These are phyloP conservation scores for Paecilomyces formosus DNA, from an alignment of 2,329 filamentous ascomycete species.

Conservation along the genomic window DNA sequence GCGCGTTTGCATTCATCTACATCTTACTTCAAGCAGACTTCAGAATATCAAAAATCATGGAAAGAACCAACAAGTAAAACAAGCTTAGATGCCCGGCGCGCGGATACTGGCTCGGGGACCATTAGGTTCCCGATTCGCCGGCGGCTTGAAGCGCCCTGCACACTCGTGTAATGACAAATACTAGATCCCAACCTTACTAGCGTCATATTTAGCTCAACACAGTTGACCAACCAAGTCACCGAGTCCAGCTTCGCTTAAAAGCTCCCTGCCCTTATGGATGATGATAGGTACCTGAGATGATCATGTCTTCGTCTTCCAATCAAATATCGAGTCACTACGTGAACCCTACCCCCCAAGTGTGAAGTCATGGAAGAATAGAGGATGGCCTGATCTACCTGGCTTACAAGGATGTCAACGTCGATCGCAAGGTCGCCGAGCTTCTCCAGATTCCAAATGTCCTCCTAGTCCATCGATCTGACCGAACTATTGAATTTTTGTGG, in stretches of 20 bases:
- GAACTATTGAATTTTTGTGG: neutral
- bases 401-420: neutral
- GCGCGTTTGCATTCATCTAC: neutral
- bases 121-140: neutral
- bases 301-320: neutral
- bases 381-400: neutral
- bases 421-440: neutral
- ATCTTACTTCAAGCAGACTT: too few species aligned
- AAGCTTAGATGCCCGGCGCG: neutral
- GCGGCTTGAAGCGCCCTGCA: neutral
- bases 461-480: neutral
- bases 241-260: neutral
- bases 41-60: neutral
- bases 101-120: neutral
- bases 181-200: neutral
- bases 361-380: neutral
- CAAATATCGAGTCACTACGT: neutral
- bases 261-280: neutral
- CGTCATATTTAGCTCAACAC: neutral
- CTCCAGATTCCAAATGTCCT: neutral
- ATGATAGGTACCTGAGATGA: neutral
- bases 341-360: neutral
- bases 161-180: neutral
- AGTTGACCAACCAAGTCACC: neutral
- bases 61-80: neutral